Evolutionary conservation across 176 grass and related monocot species (phyloP).

Genomic region (Cenchrus americanus): DNA sequence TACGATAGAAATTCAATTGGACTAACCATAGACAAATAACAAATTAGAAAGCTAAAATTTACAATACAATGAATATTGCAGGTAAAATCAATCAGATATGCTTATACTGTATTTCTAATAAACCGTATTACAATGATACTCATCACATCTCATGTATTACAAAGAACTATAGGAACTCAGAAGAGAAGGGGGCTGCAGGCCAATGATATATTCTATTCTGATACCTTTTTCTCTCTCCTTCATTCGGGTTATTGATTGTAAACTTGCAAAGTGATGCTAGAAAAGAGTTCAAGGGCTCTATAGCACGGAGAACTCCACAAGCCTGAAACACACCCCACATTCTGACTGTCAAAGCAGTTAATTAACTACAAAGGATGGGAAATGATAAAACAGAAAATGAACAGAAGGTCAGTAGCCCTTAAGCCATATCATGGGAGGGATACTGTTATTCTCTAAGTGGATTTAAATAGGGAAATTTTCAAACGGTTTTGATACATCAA

Average conservation of each 20-base stretch:
- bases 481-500: conserved; percentile 28
- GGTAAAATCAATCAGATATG: conserved; percentile 9
- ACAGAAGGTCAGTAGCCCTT: conserved; percentile 12
- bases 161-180: background rate
- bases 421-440: conserved; percentile 20
- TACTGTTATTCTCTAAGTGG: conserved; percentile 18
- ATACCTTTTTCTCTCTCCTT: conserved; percentile 95
- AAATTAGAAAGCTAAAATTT: background rate
- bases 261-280: conserved; percentile 99
- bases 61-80: conserved; percentile 7
- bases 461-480: conserved; percentile 34
- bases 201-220: conserved; percentile 10
- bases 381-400: conserved; percentile 33
- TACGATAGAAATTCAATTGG: conserved; percentile 8
- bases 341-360: conserved; percentile 35
- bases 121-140: conserved; percentile 7
- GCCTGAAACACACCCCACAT: conserved; percentile 65
- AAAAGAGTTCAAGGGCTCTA: conserved; percentile 98
- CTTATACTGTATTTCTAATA: background rate
- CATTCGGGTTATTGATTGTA: conserved; percentile 91
- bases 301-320: conserved; percentile 90
- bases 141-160: conserved; percentile 4
- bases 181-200: background rate
- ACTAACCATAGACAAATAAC: background rate
- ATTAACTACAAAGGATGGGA: background rate